Base-by-base conservation (phyloP, 2,329 filamentous ascomycete genomes). In the Penicillium paneum region DNA sequence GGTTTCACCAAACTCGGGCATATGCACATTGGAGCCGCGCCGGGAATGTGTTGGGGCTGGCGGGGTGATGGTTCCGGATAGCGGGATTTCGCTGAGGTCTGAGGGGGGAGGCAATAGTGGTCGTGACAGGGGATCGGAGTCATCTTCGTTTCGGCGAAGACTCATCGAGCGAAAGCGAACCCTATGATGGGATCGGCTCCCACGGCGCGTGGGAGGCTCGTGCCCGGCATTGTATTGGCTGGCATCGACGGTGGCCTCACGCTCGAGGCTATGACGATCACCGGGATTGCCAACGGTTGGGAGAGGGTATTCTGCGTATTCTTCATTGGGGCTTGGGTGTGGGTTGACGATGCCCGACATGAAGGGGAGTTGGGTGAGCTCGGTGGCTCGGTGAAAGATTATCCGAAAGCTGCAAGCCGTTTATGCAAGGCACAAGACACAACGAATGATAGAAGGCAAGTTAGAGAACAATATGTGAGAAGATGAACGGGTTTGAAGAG, bases 131-230 rank as follows among this genome's bases (percentile, higher is more conserved):
- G 54, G 28, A 24, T 61, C 57, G 10, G 55, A 13, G 2, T 7
- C 35, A 28, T 39, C 34, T 11, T 43, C 46, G 34, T 43, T 44
- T 34, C 40, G 46, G 26, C 46, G 40, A 10, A 54, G 53, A 28
- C 58, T 62, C 41, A 65, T 50, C 0, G 63, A 65, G 21, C 52
- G 61, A 46, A 65, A 65, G 39, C 63, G 63, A 29, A 65, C 63
- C 15, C 62, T 54, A 7, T 56, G 60, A 11, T 41, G 39, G 21
- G 61, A 63, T 43, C 63, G 58, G 11, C 51, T 54, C 38, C 50
- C 45, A 42, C 11, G 41, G 8, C 21, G n/a, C 6, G 12, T 21
- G 19, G 38, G 28, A 34, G 54, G 52, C 35, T 57, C 52, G 12
- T 53, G 52, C 8, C 53, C 52, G n/a, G 42, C 19, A 26, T 61